Percentiles rank a stretch among this genome's conserved stretches.
Evolutionary conservation across 345 rosid genomes (phyloP).

Genomic region (Arabis alpina): DNA sequence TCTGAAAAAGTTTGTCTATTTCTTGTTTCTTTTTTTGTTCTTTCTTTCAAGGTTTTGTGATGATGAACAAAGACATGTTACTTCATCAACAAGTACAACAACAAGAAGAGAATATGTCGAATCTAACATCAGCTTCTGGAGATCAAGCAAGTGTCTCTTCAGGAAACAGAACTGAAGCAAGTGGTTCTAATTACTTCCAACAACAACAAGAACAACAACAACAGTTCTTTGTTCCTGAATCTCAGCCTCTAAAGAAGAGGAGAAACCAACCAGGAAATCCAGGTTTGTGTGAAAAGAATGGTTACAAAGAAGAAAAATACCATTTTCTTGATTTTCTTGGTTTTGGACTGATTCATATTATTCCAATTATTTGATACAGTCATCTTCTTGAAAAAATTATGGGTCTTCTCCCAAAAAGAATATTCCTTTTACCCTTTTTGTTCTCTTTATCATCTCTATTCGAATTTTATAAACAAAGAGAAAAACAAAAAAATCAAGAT

Average conservation of each 20-base stretch:
- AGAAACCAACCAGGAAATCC: conserved; percentile 95
- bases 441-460: conserved; percentile 32
- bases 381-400: conserved; percentile 37
- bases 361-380: conserved; percentile 41
- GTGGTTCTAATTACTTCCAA: conserved; percentile 45
- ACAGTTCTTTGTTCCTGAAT: conserved; percentile 54
- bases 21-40: conserved; percentile 30
- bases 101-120: conserved; percentile 80
- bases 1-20: conserved; percentile 35
- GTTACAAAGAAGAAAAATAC: neutral
- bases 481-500: conserved; percentile 1
- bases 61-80: conserved; percentile 56
- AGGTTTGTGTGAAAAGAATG: conserved; percentile 52
- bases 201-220: conserved; percentile 39
- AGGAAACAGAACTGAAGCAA: conserved; percentile 60
- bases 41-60: conserved; percentile 24
- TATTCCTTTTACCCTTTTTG: conserved; percentile 40
- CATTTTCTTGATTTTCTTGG: neutral
- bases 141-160: conserved; percentile 82
- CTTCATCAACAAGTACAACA: conserved; percentile 52
- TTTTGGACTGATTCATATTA: conserved; percentile 35
- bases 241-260: conserved; percentile 62
- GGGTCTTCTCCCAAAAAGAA: conserved; percentile 37
- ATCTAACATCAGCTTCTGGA: conserved; percentile 84
- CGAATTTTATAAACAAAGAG: conserved; percentile 10